These are phyloP conservation scores for Cladosporium oxysporum DNA, from an alignment of 2,329 filamentous ascomycete genomes.

Conservation along the genomic window DNA sequence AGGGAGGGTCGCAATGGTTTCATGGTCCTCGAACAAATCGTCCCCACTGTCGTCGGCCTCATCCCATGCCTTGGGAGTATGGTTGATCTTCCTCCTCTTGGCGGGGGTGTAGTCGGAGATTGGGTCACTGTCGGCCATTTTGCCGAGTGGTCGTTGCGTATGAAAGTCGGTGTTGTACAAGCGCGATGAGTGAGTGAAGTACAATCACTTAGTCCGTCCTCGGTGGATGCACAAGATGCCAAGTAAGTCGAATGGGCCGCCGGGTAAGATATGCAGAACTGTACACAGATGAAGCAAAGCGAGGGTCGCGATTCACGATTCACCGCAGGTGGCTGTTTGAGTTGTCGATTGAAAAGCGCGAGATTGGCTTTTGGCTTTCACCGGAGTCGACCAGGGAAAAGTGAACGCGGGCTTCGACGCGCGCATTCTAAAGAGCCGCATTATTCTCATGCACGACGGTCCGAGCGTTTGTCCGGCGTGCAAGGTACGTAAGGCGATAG, in stretches of 20 bases:
- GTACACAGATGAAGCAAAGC: not conserved
- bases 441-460: slow-evolving; percentile 6
- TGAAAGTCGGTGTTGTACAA: slow-evolving; percentile 9
- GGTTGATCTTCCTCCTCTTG: slow-evolving; percentile 37
- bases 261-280: not conserved
- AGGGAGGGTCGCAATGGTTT: slow-evolving; percentile 50
- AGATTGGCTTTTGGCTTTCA: not conserved
- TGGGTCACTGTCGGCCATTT: slow-evolving; percentile 38
- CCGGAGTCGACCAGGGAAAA: not conserved
- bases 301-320: not conserved
- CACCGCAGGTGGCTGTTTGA: not conserved
- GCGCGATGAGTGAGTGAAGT: not conserved
- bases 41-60: slow-evolving; percentile 50
- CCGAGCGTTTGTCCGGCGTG: not conserved
- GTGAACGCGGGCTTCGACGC: slow-evolving; percentile 17
- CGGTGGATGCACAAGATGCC: not conserved
- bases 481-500: not conserved
- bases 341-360: not conserved
- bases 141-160: not conserved
- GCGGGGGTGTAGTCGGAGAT: slow-evolving; percentile 38
- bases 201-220: not conserved
- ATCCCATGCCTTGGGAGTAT: slow-evolving; percentile 30
- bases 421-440: not conserved
- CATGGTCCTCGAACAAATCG: slow-evolving; percentile 52
- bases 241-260: not conserved